phyloP scores from a whole-genome alignment of 805 yeast species.

The Starmera dryadoides region DNA sequence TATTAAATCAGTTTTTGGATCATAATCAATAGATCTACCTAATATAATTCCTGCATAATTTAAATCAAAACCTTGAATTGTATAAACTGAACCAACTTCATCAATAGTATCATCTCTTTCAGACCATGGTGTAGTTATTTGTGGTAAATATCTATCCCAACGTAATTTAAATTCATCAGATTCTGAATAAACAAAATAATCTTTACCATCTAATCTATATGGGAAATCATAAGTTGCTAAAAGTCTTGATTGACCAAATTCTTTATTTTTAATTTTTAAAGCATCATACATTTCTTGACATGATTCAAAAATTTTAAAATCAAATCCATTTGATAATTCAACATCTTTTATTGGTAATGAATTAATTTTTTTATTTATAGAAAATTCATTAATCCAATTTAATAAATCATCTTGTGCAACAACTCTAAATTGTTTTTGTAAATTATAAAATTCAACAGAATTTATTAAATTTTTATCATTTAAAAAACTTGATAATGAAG shows the following conservation, averaged over 20 bases:
- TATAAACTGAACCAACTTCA: slow-evolving; percentile 42
- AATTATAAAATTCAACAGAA: slow-evolving; percentile 14
- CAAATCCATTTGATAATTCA: slow-evolving; percentile 13
- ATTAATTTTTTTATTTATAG: slow-evolving; percentile 27
- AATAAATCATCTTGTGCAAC: slow-evolving; percentile 30
- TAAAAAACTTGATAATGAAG: slow-evolving; percentile 20
- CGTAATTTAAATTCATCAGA: slow-evolving; percentile 32
- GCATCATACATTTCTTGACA: slow-evolving; percentile 34
- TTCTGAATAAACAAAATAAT: slow-evolving; percentile 36
- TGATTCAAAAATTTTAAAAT: slow-evolving; percentile 32
- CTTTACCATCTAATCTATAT: slow-evolving; percentile 36
- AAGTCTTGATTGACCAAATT: slow-evolving; percentile 35
- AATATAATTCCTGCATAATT: slow-evolving; percentile 39
- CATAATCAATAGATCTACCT: slow-evolving; percentile 36
- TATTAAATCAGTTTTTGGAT: slow-evolving; percentile 25
- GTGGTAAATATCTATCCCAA: slow-evolving; percentile 40
- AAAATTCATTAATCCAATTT: slow-evolving; percentile 32
- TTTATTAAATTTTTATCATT: not conserved
- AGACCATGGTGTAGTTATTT: slow-evolving; percentile 35
- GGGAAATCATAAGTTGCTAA: slow-evolving; percentile 40
- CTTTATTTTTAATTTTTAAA: slow-evolving; percentile 21
- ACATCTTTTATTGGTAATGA: slow-evolving; percentile 23
- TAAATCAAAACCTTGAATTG: slow-evolving; percentile 40
- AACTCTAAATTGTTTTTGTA: slow-evolving; percentile 36
- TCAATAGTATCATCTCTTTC: slow-evolving; percentile 37